Evolutionary conservation across 2,329 filamentous ascomycete species (phyloP).

Genomic region (Teratosphaeria nubilosa): DNA sequence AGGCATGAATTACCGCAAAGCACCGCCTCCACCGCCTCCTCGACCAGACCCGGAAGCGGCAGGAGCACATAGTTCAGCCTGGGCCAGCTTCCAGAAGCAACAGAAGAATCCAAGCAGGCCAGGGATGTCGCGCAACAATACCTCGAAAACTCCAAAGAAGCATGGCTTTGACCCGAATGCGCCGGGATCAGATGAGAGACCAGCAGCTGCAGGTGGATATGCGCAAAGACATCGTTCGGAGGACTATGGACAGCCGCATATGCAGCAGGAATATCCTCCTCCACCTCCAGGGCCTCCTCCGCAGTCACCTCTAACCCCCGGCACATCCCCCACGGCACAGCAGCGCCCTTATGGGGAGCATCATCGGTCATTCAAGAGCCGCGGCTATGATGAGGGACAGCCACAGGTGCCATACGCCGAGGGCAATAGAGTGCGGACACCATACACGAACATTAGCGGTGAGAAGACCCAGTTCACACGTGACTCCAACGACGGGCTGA

Average conservation of each 20-base stretch:
- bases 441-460: slow-evolving; percentile 44
- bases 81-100: slow-evolving; percentile 25
- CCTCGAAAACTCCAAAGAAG: slow-evolving; percentile 38
- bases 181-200: slow-evolving; percentile 49
- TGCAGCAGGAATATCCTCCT: slow-evolving; percentile 15
- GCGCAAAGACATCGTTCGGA: slow-evolving; percentile 19
- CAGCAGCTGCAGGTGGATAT: slow-evolving; percentile 30
- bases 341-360: slow-evolving; percentile 28
- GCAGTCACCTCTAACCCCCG: slow-evolving; percentile 18
- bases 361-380: slow-evolving; percentile 25
- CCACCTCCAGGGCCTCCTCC: slow-evolving; percentile 29
- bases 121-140: slow-evolving; percentile 28
- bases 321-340: slow-evolving; percentile 16
- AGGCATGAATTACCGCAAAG: slow-evolving; percentile 23
- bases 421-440: slow-evolving; percentile 40
- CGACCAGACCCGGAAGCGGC: slow-evolving; percentile 14
- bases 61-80: slow-evolving; percentile 17
- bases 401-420: slow-evolving; percentile 32
- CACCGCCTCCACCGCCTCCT: slow-evolving; percentile 8
- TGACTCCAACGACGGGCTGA: slow-evolving; percentile 37
- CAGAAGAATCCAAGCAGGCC: slow-evolving; percentile 15
- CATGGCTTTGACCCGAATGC: slow-evolving; percentile 49
- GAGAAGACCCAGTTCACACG: slow-evolving; percentile 45
- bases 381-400: slow-evolving; percentile 10
- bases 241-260: slow-evolving; percentile 14